phyloP scores from a whole-genome alignment of 2,329 filamentous ascomycete genomes.

The Paracoccidioides brasiliensis region DNA sequence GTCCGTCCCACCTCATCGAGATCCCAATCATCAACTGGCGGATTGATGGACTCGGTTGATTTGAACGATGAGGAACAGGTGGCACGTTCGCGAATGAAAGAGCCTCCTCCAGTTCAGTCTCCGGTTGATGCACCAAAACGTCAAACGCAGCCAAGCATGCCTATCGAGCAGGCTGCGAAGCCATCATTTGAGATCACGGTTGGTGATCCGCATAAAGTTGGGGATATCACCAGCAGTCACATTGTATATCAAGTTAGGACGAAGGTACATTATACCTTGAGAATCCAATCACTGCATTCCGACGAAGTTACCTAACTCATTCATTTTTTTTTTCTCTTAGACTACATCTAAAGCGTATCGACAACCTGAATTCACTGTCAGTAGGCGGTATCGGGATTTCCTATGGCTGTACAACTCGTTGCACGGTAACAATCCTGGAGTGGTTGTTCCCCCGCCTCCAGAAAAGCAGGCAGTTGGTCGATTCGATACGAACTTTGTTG shows the following conservation, averaged over 20 bases:
- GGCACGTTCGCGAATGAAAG: constrained; percentile 46
- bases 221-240: constrained; percentile 89
- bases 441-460: constrained; percentile 87
- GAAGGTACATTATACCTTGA: constrained; percentile 45
- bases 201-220: constrained; percentile 94
- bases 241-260: constrained; percentile 95
- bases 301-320: no score
- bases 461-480: constrained; percentile 96
- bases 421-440: constrained; percentile 85
- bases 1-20: constrained; percentile 26
- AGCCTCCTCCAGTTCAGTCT: constrained; percentile 48
- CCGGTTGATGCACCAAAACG: constrained; percentile 35
- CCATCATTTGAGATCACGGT: constrained; percentile 83
- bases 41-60: constrained; percentile 52
- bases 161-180: constrained; percentile 84
- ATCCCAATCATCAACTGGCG: constrained; percentile 36
- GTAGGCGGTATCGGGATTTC: constrained; percentile 88
- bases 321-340: constrained; percentile 30
- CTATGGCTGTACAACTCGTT: constrained; percentile 94
- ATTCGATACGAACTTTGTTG: constrained; percentile 94
- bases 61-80: constrained; percentile 54
- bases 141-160: constrained; percentile 62
- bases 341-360: constrained; percentile 94
- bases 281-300: no score
- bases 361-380: constrained; percentile 83